Evolutionary conservation across 225 moss, liverwort and hornwort species (phyloP), one percentile per base, ranked within the genome.

Genomic region (Pseudisothecium myosuroides): DNA sequence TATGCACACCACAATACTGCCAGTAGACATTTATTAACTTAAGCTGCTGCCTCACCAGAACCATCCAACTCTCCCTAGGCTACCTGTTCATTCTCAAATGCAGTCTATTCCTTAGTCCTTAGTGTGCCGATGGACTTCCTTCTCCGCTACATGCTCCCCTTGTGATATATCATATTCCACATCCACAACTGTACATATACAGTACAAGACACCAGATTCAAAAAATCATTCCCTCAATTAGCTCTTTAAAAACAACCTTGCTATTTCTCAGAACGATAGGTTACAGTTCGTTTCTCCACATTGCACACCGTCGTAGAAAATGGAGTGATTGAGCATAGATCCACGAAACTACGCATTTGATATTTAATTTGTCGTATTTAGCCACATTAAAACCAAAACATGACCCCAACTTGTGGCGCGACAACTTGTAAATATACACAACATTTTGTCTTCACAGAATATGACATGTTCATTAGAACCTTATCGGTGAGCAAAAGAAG

Each of bases 121-220:
- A 39, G 91, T 93, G 75, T 91, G 86, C 43, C 93, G 88, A n/a
- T 90, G 83, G 39, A 76, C 84, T 84, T 93, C 93, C 81, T 88
- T 88, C 75, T 88, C 90, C 83, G 75, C 81, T 20, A 93, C 93
- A 81, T 91, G 93, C 86, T 93, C 91, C 67, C 93, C 93, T 90
- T 93, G 93, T 18, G 90, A 17, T 6, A 43, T 8, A 71, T 93
- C 93, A 61, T 88, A 91, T 14, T 90, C 28, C 76, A 87, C 90
- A 31, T 90, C 63, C 49, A 90, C 86, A 50, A 71, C 93, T 93
- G 90, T 67, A 83, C 39, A 74, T 32, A 45, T 18, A 58, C 67
- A 89, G 49, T 45, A 28, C 20, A 72, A 80, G 32, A 14, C 56
- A 73, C 41, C 61, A 66, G 61, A 37, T 63, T 87, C 76, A 86